These are phyloP conservation scores for Hypholoma fasciculare DNA, from an alignment of 768 basidiomycete species.

Conservation along the genomic window DNA sequence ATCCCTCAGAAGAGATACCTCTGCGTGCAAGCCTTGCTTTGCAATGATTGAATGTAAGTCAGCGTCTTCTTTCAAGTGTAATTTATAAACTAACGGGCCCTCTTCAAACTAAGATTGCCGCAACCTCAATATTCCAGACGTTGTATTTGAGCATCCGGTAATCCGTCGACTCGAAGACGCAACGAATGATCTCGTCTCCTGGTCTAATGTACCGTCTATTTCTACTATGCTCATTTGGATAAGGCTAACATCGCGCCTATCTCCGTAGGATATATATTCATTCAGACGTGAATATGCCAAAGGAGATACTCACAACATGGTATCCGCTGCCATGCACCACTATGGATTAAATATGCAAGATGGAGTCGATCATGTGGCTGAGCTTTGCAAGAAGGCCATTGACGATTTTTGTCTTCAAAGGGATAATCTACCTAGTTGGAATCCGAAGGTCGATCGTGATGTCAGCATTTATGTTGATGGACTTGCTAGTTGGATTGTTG, in stretches of 20 bases:
- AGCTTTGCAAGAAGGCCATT: constrained; percentile 70
- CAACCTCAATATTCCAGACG: constrained; percentile 76
- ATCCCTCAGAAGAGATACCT: constrained; percentile 74
- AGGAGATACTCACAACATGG: constrained; percentile 85
- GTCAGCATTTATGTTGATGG: constrained; percentile 67
- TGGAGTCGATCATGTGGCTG: constrained; percentile 75
- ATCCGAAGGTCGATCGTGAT: constrained; percentile 60
- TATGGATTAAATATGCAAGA: constrained; percentile 68
- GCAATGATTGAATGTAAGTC: constrained; percentile 70
- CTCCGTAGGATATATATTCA: constrained; percentile 74
- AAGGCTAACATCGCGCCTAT: constrained; percentile 12
- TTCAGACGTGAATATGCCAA: constrained; percentile 82
- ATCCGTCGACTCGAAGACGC: constrained; percentile 69
- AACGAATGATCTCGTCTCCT: constrained; percentile 80
- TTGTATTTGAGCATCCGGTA: constrained; percentile 75
- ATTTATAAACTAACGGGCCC: constrained; percentile 2
- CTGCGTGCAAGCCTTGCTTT: constrained; percentile 83
- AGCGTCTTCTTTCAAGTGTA: constrained; percentile 5
- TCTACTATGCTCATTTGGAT: constrained; percentile 6
- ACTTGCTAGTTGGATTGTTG: constrained; percentile 77
- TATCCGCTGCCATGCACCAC: constrained; percentile 74
- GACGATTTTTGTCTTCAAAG: constrained; percentile 59
- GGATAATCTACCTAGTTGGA: constrained; percentile 65
- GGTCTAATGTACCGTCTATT: constrained; percentile 71
- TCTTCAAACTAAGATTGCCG: constrained; percentile 48